phyloP scores from a whole-genome alignment of 2,329 filamentous ascomycete genomes.

The Stemphylium vesicarium region DNA sequence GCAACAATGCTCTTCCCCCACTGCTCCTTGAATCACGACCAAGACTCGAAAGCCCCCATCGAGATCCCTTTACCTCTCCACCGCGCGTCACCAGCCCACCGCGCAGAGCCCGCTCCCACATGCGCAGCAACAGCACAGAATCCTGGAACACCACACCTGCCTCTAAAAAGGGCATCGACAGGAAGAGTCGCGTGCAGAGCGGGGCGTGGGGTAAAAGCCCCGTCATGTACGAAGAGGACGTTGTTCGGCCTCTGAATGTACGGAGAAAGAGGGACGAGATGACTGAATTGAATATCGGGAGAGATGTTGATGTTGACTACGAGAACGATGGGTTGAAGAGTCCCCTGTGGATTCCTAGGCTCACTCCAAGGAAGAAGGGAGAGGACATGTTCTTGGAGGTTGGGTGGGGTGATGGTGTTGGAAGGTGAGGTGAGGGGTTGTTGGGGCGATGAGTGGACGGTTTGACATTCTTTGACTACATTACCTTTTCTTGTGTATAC shows the following conservation, averaged over 20 bases:
- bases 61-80: slow-evolving; percentile 34
- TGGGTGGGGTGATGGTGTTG: slow-evolving; percentile 26
- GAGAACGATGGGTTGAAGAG: slow-evolving; percentile 39
- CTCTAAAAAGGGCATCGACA: slow-evolving; percentile 23
- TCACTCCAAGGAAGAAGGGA: slow-evolving; percentile 71
- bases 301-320: slow-evolving; percentile 22
- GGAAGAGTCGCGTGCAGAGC: slow-evolving; percentile 32
- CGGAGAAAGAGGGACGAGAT: slow-evolving; percentile 23
- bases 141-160: slow-evolving; percentile 28
- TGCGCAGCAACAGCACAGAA: slow-evolving; percentile 34
- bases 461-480: slow-evolving; percentile 8
- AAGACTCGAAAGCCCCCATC: slow-evolving; percentile 18
- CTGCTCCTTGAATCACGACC: slow-evolving; percentile 44
- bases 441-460: not conserved
- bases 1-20: slow-evolving; percentile 27
- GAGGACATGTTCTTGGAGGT: slow-evolving; percentile 65
- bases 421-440: slow-evolving; percentile 3
- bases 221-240: slow-evolving; percentile 32
- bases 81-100: slow-evolving; percentile 24
- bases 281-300: slow-evolving; percentile 24
- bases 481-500: slow-evolving; percentile 13
- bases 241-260: slow-evolving; percentile 38
- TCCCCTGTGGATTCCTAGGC: slow-evolving; percentile 67
- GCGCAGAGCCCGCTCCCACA: slow-evolving; percentile 27
- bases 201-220: slow-evolving; percentile 36